A percentile compares a stretch with the other conserved stretches of the same genome.
Evolutionary conservation across 768 basidiomycete species (phyloP).

Genomic region (Termitomyces sp.): DNA sequence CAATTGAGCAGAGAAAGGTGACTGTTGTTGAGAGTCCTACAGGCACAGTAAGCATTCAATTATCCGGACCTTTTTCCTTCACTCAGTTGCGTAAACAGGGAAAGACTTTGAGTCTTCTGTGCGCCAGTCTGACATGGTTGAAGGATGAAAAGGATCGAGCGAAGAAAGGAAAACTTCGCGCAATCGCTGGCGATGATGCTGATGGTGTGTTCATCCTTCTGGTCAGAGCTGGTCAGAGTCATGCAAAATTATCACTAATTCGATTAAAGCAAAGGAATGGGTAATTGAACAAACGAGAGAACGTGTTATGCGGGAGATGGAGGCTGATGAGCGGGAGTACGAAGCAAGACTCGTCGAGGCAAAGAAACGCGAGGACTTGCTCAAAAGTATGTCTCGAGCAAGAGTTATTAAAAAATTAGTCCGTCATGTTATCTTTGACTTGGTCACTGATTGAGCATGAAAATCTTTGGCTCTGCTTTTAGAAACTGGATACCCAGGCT

Average conservation of each 20-base stretch:
- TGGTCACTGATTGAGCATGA: not conserved
- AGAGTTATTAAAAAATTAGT: slow-evolving; percentile 61
- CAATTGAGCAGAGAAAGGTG: slow-evolving; percentile 71
- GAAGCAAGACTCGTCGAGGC: slow-evolving; percentile 55
- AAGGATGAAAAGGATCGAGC: slow-evolving; percentile 65
- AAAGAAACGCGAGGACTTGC: slow-evolving; percentile 53
- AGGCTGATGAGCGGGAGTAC: slow-evolving; percentile 60
- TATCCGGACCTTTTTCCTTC: not conserved
- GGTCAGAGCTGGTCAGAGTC: not conserved
- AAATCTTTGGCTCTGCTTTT: not conserved
- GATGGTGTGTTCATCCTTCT: slow-evolving; percentile 19
- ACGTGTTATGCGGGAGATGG: slow-evolving; percentile 59
- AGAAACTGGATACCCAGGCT: slow-evolving; percentile 14
- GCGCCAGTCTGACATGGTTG: slow-evolving; percentile 72
- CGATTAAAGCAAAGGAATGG: slow-evolving; percentile 61
- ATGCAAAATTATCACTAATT: not conserved
- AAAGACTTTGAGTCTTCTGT: slow-evolving; percentile 80
- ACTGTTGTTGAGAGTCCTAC: slow-evolving; percentile 88
- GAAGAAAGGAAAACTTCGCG: slow-evolving; percentile 55
- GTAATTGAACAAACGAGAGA: slow-evolving; percentile 68
- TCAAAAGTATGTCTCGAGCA: slow-evolving; percentile 48
- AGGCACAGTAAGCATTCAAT: slow-evolving; percentile 57
- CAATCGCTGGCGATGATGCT: slow-evolving; percentile 26
- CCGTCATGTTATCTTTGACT: slow-evolving; percentile 11
- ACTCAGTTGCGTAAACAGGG: slow-evolving; percentile 41